Percentiles rank a stretch among this genome's conserved stretches.
Evolutionary conservation across 257 asterid genomes (phyloP).

Genomic region (Solanum piurae): DNA sequence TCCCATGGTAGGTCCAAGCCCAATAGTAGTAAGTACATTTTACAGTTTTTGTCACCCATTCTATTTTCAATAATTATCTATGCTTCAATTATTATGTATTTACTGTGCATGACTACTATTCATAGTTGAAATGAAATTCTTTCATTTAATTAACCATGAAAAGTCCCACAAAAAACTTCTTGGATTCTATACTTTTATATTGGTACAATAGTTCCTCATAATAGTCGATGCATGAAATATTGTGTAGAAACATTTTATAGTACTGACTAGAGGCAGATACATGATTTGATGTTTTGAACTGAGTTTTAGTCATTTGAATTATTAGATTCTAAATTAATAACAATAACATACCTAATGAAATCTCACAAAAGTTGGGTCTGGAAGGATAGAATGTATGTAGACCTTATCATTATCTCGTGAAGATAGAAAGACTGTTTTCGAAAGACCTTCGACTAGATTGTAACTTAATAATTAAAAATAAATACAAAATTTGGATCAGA

Average conservation of each 20-base stretch:
- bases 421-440: too few species aligned
- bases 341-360: too few species aligned
- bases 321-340: neutral
- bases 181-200: neutral
- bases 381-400: too few species aligned
- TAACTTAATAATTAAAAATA: neutral
- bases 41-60: neutral
- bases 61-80: neutral
- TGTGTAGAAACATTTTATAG: neutral
- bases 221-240: neutral
- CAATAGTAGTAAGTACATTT: neutral
- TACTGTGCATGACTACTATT: neutral
- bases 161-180: neutral
- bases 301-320: neutral
- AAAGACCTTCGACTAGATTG: too few species aligned
- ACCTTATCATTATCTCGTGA: too few species aligned
- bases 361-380: too few species aligned
- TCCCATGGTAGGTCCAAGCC: neutral
- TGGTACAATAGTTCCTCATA: neutral
- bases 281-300: neutral
- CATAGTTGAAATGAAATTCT: neutral
- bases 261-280: neutral
- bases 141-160: neutral
- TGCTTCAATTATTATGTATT: neutral
- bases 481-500: neutral